A percentile compares a stretch with the other conserved stretches of the same genome.
phyloP scores from a whole-genome alignment of 805 yeast genomes.

The Candida gorgasii region DNA sequence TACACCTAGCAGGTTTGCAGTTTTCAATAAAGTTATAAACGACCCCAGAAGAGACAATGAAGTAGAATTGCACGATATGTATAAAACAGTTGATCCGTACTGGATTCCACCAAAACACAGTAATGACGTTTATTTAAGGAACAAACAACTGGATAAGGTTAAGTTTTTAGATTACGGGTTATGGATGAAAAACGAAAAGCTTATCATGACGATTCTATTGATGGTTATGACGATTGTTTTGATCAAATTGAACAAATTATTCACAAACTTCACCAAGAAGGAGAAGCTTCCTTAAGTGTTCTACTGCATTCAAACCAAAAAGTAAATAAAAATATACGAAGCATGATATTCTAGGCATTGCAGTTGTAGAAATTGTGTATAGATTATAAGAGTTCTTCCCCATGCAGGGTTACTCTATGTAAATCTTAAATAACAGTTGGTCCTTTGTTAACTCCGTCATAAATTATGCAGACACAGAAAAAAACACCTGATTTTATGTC shows the following conservation, averaged over 20 bases:
- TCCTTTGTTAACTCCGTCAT: background rate
- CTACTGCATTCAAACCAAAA: too few relatives aligned
- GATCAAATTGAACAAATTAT: conserved; percentile 8
- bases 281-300: conserved; percentile 4
- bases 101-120: conserved; percentile 30
- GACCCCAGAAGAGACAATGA: conserved; percentile 53
- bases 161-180: conserved; percentile 46
- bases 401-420: too few relatives aligned
- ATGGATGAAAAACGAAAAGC: conserved; percentile 50
- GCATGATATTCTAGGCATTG: too few relatives aligned
- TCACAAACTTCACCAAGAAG: conserved; percentile 1
- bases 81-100: conserved; percentile 27
- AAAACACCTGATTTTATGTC: conserved; percentile 2
- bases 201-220: conserved; percentile 40
- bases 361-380: too few relatives aligned
- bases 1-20: conserved; percentile 35
- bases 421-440: too few relatives aligned
- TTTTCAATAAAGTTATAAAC: conserved; percentile 59
- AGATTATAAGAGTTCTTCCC: too few relatives aligned
- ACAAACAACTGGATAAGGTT: conserved; percentile 34
- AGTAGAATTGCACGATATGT: conserved; percentile 53
- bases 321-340: too few relatives aligned
- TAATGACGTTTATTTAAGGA: conserved; percentile 28
- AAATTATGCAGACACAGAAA: background rate
- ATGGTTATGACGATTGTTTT: conserved; percentile 20